Base-by-base conservation (phyloP, 805 yeast species). In the Candida insectorum region DNA sequence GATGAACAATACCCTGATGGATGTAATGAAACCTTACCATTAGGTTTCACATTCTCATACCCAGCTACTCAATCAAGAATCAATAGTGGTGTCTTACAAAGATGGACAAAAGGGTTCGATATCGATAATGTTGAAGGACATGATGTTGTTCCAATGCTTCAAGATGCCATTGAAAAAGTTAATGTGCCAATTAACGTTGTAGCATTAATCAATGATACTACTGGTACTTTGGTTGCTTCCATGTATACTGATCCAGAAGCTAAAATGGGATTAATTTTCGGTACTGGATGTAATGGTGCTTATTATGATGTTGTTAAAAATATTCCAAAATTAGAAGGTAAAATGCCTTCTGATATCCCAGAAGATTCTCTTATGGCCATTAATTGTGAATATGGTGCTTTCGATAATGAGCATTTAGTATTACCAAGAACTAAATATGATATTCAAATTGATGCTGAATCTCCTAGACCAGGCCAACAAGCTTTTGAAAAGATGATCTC, bases 81-180 rank as follows among this genome's bases (percentile, higher is more conserved):
- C 60, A 83, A 86, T 69, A 71, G 75, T 48, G 98, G 97, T 60
- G 56, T 83, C 36, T 75, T 91, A 56, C 96, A 87, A 71, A 77
- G 91, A 62, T 91, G 97, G 97, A 91, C 97, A 43, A 91, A 91
- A 69, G 98, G 97, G 45, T 91, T 85, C 65, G 96, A 91, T 61
- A 87, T 91, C 49, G 83, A 76, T 39, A 86, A 82, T 39, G 96
- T 91, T 37, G 97, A 91, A 68, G 96, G 96, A 44, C 77, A 84
- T 38, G 94, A 91, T 56, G 96, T 91, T 40, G 96, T 85, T 33
- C 94, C 95, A 43, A 73, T 89, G 86, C 75, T 91, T 54, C 95
- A 85, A 65, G 64, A 65, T 9, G 85, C 95, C 25, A 71, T 91
- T 45, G 69, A 73, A 45, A 70, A 71, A 47, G 67, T 69, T 44